These are phyloP conservation scores for Stephania yunnanensis DNA, from an alignment of 164 flowering plant species.

Conservation along the genomic window DNA sequence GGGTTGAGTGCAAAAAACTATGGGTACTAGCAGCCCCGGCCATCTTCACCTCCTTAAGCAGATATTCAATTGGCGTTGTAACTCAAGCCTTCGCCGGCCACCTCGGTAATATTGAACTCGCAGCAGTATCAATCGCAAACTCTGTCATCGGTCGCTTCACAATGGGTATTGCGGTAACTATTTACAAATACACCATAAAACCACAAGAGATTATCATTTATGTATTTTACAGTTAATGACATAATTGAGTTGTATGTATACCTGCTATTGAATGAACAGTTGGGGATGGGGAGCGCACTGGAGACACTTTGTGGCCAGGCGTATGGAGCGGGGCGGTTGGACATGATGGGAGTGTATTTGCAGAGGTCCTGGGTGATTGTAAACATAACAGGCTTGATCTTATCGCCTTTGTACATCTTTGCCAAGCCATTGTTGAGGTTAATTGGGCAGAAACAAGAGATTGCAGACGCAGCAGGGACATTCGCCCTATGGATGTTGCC, in stretches of 20 bases:
- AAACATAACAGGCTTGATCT: conserved; percentile 24
- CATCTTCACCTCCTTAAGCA: conserved; percentile 55
- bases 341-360: conserved; percentile 74
- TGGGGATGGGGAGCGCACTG: conserved; percentile 83
- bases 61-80: conserved; percentile 62
- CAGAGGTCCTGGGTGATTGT: conserved; percentile 79
- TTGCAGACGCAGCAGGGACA: conserved; percentile 44
- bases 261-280: conserved; percentile 22
- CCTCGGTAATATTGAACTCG: conserved; percentile 48
- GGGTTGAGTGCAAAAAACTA: conserved; percentile 41
- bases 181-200: too few relatives aligned
- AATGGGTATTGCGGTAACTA: conserved; percentile 46
- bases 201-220: too few relatives aligned
- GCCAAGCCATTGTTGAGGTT: conserved; percentile 18
- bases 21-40: conserved; percentile 69
- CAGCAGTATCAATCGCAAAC: conserved; percentile 61
- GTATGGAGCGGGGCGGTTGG: conserved; percentile 56
- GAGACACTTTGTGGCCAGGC: conserved; percentile 93
- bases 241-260: too few relatives aligned
- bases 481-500: conserved; percentile 60
- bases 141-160: conserved; percentile 61
- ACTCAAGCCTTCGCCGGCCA: conserved; percentile 67
- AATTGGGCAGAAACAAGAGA: conserved; percentile 35
- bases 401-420: conserved; percentile 39
- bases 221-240: too few relatives aligned